Evolutionary conservation across 140 eudicot species (phyloP).

Genomic region (Ambrosia hybrid): DNA sequence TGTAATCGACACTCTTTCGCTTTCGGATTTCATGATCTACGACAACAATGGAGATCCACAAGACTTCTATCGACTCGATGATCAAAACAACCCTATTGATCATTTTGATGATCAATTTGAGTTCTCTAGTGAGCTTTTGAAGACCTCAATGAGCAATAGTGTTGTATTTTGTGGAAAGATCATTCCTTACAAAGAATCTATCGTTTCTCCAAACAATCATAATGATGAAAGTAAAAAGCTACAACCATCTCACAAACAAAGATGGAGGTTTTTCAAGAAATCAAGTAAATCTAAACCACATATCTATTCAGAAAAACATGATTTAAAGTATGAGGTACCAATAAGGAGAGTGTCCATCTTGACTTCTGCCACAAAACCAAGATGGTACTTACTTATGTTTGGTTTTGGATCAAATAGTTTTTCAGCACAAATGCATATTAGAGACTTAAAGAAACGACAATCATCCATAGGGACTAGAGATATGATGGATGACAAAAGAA

Average conservation of each 20-base stretch:
- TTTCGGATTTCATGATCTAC: constrained; percentile 43
- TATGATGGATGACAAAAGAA: neutral
- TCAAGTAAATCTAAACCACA: constrained; percentile 28
- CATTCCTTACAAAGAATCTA: constrained; percentile 30
- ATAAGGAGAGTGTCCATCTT: constrained; percentile 35
- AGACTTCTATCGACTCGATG: constrained; percentile 22
- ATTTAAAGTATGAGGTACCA: constrained; percentile 30
- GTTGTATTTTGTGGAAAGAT: constrained; percentile 46
- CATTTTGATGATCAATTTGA: constrained; percentile 34
- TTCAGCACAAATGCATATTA: constrained; percentile 43
- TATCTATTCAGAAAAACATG: constrained; percentile 23
- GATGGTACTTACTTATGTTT: constrained; percentile 46
- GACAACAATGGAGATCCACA: constrained; percentile 35
- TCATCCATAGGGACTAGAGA: constrained; percentile 22
- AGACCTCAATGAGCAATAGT: constrained; percentile 17
- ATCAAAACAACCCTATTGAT: constrained; percentile 1
- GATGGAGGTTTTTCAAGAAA: constrained; percentile 32
- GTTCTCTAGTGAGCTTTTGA: constrained; percentile 50
- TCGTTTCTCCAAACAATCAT: constrained; percentile 19
- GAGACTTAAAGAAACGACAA: constrained; percentile 52
- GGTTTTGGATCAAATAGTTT: constrained; percentile 41
- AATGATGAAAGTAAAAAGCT: constrained; percentile 32
- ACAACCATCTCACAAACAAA: constrained; percentile 6
- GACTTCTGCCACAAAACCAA: constrained; percentile 30
- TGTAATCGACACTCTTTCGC: constrained; percentile 39